phyloP scores from a whole-genome alignment of 2,329 filamentous ascomycete genomes.

The Scopulariopsis brevicaulis region DNA sequence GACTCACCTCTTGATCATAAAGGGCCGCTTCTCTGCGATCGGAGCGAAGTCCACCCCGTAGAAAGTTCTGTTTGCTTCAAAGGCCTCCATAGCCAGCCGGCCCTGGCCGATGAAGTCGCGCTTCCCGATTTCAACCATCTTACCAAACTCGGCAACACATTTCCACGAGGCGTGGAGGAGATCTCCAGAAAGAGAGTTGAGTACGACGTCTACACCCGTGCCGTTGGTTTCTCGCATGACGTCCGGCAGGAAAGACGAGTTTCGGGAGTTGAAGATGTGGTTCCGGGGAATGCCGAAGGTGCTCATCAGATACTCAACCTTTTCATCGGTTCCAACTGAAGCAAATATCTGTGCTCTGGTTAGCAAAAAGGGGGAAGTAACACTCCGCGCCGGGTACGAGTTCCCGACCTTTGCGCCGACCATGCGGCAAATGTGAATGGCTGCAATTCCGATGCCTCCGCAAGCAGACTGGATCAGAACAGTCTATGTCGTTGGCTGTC shows the following conservation, averaged over 20 bases:
- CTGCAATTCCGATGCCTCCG: conserved; percentile 26
- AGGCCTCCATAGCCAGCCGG: conserved; percentile 30
- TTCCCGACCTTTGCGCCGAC: too few species aligned
- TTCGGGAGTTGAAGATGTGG: conserved; percentile 15
- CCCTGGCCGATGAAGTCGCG: conserved; percentile 23
- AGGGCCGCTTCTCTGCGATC: background rate
- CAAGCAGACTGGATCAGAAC: conserved; percentile 27
- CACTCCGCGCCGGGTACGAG: too few species aligned
- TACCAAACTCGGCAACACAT: conserved; percentile 30
- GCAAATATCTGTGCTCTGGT: conserved; percentile 30
- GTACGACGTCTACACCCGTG: conserved; percentile 57
- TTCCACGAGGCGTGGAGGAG: conserved; percentile 27
- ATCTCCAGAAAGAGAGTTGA: conserved; percentile 36
- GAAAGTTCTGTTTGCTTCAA: conserved; percentile 27
- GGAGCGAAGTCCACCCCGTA: conserved; percentile 17
- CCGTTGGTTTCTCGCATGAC: conserved; percentile 22
- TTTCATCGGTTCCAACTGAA: conserved; percentile 26
- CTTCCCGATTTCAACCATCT: conserved; percentile 32
- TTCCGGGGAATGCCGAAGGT: conserved; percentile 23
- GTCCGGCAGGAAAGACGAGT: conserved; percentile 11
- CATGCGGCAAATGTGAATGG: conserved; percentile 23
- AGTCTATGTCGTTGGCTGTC: too few species aligned
- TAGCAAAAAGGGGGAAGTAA: too few species aligned
- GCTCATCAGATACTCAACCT: conserved; percentile 24
- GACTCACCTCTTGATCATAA: background rate